Evolutionary conservation across 441 rosid genomes (phyloP), one percentile per base, ranked within the genome.

Genomic region (Omphalea diandra): DNA sequence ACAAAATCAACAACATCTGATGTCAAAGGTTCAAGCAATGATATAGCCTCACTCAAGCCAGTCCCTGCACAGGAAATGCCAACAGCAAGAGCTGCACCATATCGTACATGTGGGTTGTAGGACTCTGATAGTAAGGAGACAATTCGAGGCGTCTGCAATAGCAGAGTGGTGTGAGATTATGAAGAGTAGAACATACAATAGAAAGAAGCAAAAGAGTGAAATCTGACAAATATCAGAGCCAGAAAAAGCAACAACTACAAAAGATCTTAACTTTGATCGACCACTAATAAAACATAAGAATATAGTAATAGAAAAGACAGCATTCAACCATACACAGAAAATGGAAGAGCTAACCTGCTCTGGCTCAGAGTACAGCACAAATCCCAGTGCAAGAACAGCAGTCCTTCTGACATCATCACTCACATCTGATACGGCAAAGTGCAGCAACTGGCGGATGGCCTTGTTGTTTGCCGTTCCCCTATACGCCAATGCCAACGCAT

Each of bases 1-100:
- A 95, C 99, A 83, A 95, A 95, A 82, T 93, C 99, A 55, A 95
- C 97, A 27, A 89, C 98, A 85, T 95, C 98, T 66, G 98, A 95
- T 17, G 98, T 95, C 69, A 95, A 81, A 64, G 98, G 99, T 83
- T 95, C 98, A 40, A 95, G 83, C 84, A 95, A 82, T 56, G 96
- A 90, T 77, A 95, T 86, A 29, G 99, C 99, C 85, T 93, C 98
- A 36, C 96, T 90, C 78, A 95, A 79, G 73, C 99, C 97, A 62
- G 97, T 89, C 65, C 98, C 98, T 12, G 99, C 99, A 82, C 97
- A 94, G 63, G 97, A 94, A 72, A 94, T 94, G 64, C 98, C 97
- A 12, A 91, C 97, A 0, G 98, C 99, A 65, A 95, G 99, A 49
- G 98, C 99, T 26, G 99, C 99, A 55, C 98, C 99, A 71, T 93